These are phyloP conservation scores for Hymenoscyphus infarciens DNA, from an alignment of 2,329 filamentous ascomycete genomes.

Conservation along the genomic window DNA sequence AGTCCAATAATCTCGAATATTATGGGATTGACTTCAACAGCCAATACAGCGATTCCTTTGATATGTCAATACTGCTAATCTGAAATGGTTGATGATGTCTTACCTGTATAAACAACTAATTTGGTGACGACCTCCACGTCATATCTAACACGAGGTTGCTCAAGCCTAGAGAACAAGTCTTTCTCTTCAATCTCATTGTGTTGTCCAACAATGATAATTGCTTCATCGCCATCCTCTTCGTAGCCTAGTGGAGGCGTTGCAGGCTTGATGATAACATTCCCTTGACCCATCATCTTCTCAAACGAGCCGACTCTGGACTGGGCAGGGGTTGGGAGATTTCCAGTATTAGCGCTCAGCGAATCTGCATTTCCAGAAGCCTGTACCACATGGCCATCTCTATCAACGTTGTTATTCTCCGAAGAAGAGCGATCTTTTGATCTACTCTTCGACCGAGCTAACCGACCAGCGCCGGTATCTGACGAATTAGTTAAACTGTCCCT, in stretches of 20 bases:
- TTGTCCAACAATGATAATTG: slow-evolving; percentile 39
- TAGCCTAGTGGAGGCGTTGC: slow-evolving; percentile 37
- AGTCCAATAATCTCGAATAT: slow-evolving; percentile 42
- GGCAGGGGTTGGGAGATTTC: slow-evolving; percentile 45
- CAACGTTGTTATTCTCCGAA: slow-evolving; percentile 9
- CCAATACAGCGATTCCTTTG: slow-evolving; percentile 76
- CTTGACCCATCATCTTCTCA: slow-evolving; percentile 71
- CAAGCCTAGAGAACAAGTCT: slow-evolving; percentile 80
- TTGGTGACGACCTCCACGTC: slow-evolving; percentile 99
- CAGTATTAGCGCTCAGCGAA: slow-evolving; percentile 38
- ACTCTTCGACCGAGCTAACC: slow-evolving; percentile 16
- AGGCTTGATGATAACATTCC: slow-evolving; percentile 42
- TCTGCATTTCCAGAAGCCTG: slow-evolving; percentile 43
- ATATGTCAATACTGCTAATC: slow-evolving; percentile 5
- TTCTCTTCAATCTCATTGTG: slow-evolving; percentile 57
- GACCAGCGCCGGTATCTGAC: slow-evolving; percentile 13
- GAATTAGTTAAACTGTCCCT: slow-evolving; percentile 48
- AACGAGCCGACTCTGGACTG: slow-evolving; percentile 55
- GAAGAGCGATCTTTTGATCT: slow-evolving; percentile 20
- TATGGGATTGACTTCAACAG: slow-evolving; percentile 47
- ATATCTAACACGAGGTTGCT: slow-evolving; percentile 85
- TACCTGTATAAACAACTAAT: slow-evolving; percentile 88
- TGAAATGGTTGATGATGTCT: slow-evolving; percentile 33
- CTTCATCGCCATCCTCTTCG: slow-evolving; percentile 37
- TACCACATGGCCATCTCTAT: slow-evolving; percentile 26